phyloP scores from a whole-genome alignment of 306 rosid species.

The Rubus idaeus region DNA sequence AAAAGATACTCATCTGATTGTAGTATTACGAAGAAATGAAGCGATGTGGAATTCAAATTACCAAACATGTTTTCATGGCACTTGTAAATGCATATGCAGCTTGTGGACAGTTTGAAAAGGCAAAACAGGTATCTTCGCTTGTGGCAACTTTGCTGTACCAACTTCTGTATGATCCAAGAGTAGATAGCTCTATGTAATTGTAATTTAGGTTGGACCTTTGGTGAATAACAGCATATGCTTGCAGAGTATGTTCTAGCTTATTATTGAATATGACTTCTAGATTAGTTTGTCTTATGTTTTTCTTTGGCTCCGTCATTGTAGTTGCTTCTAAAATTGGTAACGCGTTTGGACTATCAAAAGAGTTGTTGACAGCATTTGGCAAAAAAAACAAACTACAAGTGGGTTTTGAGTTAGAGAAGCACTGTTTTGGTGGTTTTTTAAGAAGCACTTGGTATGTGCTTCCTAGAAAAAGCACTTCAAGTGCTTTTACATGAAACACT shows the following conservation, averaged over 20 bases:
- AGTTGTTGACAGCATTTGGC: not conserved
- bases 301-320: not conserved
- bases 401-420: not conserved
- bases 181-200: not conserved
- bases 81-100: conserved; percentile 71
- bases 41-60: conserved; percentile 28
- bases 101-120: conserved; percentile 78
- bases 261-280: not conserved
- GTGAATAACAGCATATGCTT: not conserved
- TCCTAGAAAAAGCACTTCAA: not conserved
- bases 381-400: not conserved
- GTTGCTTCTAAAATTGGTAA: not conserved
- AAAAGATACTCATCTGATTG: conserved; percentile 38
- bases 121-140: conserved; percentile 65
- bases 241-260: conserved; percentile 2
- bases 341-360: not conserved
- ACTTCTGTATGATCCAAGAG: conserved; percentile 5
- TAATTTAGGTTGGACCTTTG: not conserved
- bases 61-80: conserved; percentile 64
- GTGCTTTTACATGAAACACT: not conserved
- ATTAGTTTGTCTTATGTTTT: not conserved
- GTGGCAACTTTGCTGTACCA: conserved; percentile 22
- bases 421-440: not conserved
- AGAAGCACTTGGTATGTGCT: not conserved
- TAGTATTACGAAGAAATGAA: conserved; percentile 71